Evolutionary conservation across 495 filamentous ascomycete genomes (phyloP).

Genomic region (Aspergillus nidulans): DNA sequence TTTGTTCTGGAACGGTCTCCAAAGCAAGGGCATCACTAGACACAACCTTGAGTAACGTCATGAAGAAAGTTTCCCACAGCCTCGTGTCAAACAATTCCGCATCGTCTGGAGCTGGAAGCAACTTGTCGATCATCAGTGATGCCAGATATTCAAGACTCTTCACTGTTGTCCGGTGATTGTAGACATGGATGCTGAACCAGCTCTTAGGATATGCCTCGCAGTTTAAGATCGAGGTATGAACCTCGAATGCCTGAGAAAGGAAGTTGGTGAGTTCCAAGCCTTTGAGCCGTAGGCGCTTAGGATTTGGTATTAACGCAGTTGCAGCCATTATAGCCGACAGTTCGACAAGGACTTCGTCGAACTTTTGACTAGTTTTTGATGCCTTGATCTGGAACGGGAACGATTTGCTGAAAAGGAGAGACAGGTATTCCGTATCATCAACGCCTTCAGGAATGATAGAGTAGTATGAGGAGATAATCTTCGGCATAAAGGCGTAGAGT

Average conservation of each 20-base stretch:
- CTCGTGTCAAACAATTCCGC: slow-evolving; percentile 90
- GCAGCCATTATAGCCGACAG: slow-evolving; percentile 83
- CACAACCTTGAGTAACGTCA: slow-evolving; percentile 81
- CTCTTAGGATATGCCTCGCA: slow-evolving; percentile 84
- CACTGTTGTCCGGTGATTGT: slow-evolving; percentile 89
- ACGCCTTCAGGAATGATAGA: slow-evolving; percentile 62
- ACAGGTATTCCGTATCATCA: slow-evolving; percentile 64
- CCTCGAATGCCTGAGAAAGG: slow-evolving; percentile 64
- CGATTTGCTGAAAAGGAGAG: slow-evolving; percentile 79
- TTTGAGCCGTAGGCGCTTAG: slow-evolving; percentile 53
- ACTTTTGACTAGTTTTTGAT: slow-evolving; percentile 55
- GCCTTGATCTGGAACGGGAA: slow-evolving; percentile 83
- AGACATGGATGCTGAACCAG: slow-evolving; percentile 93
- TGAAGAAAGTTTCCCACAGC: slow-evolving; percentile 91
- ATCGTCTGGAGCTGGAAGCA: slow-evolving; percentile 83
- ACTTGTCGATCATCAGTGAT: slow-evolving; percentile 68
- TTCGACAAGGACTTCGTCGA: slow-evolving; percentile 89
- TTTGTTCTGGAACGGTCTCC: slow-evolving; percentile 97
- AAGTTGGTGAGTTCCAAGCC: slow-evolving; percentile 72
- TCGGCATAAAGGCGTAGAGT: slow-evolving; percentile 81
- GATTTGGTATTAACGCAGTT: slow-evolving; percentile 61
- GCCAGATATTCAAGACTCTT: slow-evolving; percentile 81
- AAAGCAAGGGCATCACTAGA: slow-evolving; percentile 83
- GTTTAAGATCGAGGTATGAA: slow-evolving; percentile 82
- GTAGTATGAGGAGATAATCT: slow-evolving; percentile 85